Evolutionary conservation across 1,284 basidiomycete species (phyloP).

Genomic region (Melanopsichium pennsylvanicum): DNA sequence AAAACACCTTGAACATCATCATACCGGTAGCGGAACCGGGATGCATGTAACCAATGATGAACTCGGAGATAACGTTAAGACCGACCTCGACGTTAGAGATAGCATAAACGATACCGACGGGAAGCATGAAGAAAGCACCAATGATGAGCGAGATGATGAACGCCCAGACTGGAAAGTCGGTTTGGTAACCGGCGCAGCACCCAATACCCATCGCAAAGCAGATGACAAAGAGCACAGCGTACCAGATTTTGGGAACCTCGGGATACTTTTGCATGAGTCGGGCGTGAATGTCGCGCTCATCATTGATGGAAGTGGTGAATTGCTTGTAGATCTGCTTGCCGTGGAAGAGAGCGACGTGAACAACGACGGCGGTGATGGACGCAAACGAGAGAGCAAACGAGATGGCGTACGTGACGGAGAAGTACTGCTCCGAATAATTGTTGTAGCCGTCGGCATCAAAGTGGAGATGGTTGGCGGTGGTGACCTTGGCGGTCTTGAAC

Average conservation of each 20-base stretch:
- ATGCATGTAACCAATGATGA: slow-evolving; percentile 79
- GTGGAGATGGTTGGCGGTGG: slow-evolving; percentile 25
- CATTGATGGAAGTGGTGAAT: slow-evolving; percentile 66
- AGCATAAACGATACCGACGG: slow-evolving; percentile 80
- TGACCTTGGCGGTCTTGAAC: slow-evolving; percentile 45
- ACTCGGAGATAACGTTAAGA: slow-evolving; percentile 74
- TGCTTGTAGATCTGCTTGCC: slow-evolving; percentile 51
- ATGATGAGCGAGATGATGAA: slow-evolving; percentile 72
- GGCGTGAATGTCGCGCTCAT: slow-evolving; percentile 83
- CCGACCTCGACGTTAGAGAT: slow-evolving; percentile 81
- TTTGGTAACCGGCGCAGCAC: slow-evolving; percentile 75
- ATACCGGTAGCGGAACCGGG: slow-evolving; percentile 81
- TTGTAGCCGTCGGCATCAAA: slow-evolving; percentile 51
- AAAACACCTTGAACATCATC: slow-evolving; percentile 81
- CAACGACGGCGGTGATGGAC: slow-evolving; percentile 75
- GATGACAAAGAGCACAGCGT: slow-evolving; percentile 70
- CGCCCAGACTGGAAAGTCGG: slow-evolving; percentile 80
- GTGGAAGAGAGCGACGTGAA: slow-evolving; percentile 70
- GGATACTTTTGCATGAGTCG: slow-evolving; percentile 82
- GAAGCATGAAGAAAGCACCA: slow-evolving; percentile 73
- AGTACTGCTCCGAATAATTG: slow-evolving; percentile 65
- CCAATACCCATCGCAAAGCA: slow-evolving; percentile 74
- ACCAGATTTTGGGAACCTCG: slow-evolving; percentile 75
- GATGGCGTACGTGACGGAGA: slow-evolving; percentile 74
- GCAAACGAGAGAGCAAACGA: slow-evolving; percentile 74